Base-by-base conservation (phyloP, 108 stramenopile species). In the Cyclotella sp. region DNA sequence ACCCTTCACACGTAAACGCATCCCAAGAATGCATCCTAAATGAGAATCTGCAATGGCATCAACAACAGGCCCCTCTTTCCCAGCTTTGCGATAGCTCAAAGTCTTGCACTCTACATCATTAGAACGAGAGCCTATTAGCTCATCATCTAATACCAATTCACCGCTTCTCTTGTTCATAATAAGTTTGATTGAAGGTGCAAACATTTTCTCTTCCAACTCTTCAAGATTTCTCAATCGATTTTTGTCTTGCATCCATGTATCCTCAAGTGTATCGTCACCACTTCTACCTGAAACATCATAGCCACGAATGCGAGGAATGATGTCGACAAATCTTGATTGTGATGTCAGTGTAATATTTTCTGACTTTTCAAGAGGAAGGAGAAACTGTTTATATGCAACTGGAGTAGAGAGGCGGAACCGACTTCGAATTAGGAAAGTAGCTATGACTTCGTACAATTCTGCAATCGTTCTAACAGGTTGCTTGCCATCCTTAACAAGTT, bases 121-220 rank as follows among this genome's bases (percentile, higher is more conserved):
- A n/a, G 47, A 16, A n/a, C 3, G 15, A 16, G 47, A 49, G 18
- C 47, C 47, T n/a, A 49, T n/a, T 49, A 49, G n/a, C n/a, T 49
- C 47, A 49, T 49, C 47, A 49, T 49, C 47, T n/a, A 49, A n/a
- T n/a, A 49, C 47, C 15, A n/a, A n/a, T n/a, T 49, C 47, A n/a
- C 47, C 47, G n/a, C 47, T n/a, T n/a, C n/a, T 49, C 47, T 49
- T 49, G n/a, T 49, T 49, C 18, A 49, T 16, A 16, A 49, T 16
- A 49, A 49, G 15, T 16, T 16, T n/a, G n/a, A 49, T n/a, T 16
- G 47, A 49, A n/a, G 47, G 47, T n/a, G 47, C 47, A 49, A 49
- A 49, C 47, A 49, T 49, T n/a, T n/a, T n/a, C 47, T 49, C 47
- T n/a, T 49, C 47, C 47, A n/a, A 49, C 6, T n/a, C n/a, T 49